Evolutionary conservation across 176 grass and related monocot species (phyloP), one percentile per base, ranked within the genome.

Genomic region (Raddia guianensis): DNA sequence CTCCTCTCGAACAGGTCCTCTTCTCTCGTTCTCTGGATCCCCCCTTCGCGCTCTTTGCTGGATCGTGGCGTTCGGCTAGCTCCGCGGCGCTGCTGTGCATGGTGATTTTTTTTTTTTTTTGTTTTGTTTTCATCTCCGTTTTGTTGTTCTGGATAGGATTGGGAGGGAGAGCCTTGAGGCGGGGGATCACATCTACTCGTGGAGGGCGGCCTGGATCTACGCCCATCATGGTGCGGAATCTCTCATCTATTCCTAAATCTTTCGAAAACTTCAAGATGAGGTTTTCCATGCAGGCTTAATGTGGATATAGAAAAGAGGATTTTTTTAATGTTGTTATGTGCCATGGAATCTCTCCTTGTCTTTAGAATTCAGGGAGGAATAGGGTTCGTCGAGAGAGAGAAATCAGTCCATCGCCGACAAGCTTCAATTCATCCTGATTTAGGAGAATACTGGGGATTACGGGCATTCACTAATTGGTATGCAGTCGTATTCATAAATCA

Each of bases 161-260:
- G 83, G 86, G 84, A 94, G 73, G 92, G 84, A 82, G 84, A 85
- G 73, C 78, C 82, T 94, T 18, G 91, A 89, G 84, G 86, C 84
- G 18, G 92, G 92, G 76, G 89, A 94, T 87, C 92, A 94, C 73
- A 87, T 94, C 86, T 91, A 94, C 80, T 94, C 92, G 2, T 94
- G 92, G 92, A 84, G 89, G 43, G 49, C 92, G 6, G 92, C 86
- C 0, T 94, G 90, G 80, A 78, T 91, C 73, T 94, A 94, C 68
- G 89, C 92, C 43, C 92, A 94, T 86, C 92, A 94, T 10, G 92
- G 92, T 91, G 58, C n/a, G 87, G 48, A 66, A 35, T 43, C 43
- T 34, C 13, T 71, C 15, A 0, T 37, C 11, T 35, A 3, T 73
- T 57, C 21, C 61, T 32, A 15, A 0, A 18, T 7, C 4, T 3